These are phyloP conservation scores for Effrenium voratum DNA, from an alignment of 73 alveolate genomes.

Conservation along the genomic window DNA sequence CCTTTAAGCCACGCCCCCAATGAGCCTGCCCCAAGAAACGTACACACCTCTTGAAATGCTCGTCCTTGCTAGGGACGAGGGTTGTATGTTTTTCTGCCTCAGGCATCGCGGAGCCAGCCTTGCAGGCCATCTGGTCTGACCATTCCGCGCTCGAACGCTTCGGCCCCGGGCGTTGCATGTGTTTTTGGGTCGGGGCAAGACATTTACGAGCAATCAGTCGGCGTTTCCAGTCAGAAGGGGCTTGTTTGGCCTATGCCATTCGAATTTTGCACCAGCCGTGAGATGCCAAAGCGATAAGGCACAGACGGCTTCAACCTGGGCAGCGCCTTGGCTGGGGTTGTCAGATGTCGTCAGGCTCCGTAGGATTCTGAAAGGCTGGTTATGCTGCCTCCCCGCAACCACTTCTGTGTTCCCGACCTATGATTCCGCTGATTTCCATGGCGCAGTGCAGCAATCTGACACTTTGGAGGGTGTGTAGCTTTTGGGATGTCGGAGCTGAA, in stretches of 20 bases:
- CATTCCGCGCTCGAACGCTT: slow-evolving; percentile 19
- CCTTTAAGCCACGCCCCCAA: no score
- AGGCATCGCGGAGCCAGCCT: background rate
- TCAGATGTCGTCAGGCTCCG: background rate
- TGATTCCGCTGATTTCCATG: no score
- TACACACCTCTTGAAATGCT: no score
- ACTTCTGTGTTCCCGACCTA: no score
- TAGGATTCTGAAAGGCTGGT: no score
- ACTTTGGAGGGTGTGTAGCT: no score
- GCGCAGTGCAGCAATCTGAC: no score
- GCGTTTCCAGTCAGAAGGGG: background rate
- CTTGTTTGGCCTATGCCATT: background rate
- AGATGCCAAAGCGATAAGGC: background rate
- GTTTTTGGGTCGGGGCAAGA: background rate
- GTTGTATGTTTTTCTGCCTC: no score
- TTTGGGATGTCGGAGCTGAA: no score
- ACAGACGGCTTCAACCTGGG: slow-evolving; percentile 58
- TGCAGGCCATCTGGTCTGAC: slow-evolving; percentile 58
- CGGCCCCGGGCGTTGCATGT: background rate
- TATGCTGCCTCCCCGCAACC: no score
- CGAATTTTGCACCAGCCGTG: background rate
- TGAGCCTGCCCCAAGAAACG: no score
- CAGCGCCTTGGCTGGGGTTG: slow-evolving; percentile 8
- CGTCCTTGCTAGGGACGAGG: no score
- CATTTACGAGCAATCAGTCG: background rate